Base-by-base conservation (phyloP, 2,329 filamentous ascomycete species). In the Aspergillus fumigatiaffinis region DNA sequence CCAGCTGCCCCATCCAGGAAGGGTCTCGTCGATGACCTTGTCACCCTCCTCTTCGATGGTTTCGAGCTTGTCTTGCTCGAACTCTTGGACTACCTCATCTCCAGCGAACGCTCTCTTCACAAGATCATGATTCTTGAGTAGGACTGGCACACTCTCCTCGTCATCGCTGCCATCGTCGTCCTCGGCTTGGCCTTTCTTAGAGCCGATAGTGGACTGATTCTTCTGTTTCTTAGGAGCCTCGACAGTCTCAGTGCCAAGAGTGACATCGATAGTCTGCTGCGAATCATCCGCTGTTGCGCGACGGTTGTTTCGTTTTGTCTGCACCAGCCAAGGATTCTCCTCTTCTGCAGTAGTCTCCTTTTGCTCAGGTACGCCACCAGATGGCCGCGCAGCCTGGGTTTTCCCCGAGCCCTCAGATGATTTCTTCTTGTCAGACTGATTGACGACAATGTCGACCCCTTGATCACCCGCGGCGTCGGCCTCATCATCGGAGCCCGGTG, bases 1-100 rank as follows among this genome's bases (percentile, higher is more conserved):
- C 94, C 94, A 97, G 68, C 82, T 87, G 63, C 94, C 94, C 94
- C 94, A 99, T 49, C 94, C 94, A 0, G 92, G 92, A 5, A 99
- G 82, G n/a, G 90, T 89, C 63, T 88, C 89, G 71, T 93, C 91
- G 29, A 92, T 77, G 55, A 91, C 79, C 74, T 94, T 89, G 69
- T 95, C 90, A 64, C 89, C 91, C 73, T 97, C 92, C 20, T 90
- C 89, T 29, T 84, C 82, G 20, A 86, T 84, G 1, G 84, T 79
- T 51, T 85, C 84, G 17, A 81, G 82, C 77, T 97, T 97, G 70
- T 97, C 92, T 41, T 82, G 82, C 56, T 85, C 84, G 70, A 97
- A 99, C 42, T 92, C 87, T 49, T 84, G 84, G 8, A 89, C 86
- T 1, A 95, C 90, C 71, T 96, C 90, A 66, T 92, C 86, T 46